Base-by-base conservation (phyloP, 2,329 filamentous ascomycete genomes). In the Ambrosiella xylebori region DNA sequence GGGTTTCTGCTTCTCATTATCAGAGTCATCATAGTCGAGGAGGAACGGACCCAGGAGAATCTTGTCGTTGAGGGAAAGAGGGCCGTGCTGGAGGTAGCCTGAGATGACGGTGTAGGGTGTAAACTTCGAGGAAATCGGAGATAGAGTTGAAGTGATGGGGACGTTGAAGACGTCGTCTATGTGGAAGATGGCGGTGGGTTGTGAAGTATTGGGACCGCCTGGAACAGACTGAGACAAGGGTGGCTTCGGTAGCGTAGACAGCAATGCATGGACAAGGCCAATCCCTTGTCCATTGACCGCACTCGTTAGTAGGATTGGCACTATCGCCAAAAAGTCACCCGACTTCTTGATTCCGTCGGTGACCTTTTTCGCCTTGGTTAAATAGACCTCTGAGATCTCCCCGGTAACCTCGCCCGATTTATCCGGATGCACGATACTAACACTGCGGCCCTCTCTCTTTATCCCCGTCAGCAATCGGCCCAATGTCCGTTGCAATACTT, bases 111-210 rank as follows among this genome's bases (percentile, higher is more conserved):
- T 77, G 7, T 84, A 84, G 17, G 78, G 75, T 40, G 36, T 72
- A 35, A 5, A 11, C 19, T 11, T 15, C 1, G 17, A n/a, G 66
- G 58, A 73, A 8, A 57, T 39, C 11, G 40, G 47, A 36, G 59
- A 54, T 2, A 59, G 61, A 19, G 59, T n/a, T 62, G 81, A 82
- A 1, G 81, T 80, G 0, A 79, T 77, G 1, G 84, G 79, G 12
- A 90, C 78, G 59, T 79, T 86, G 68, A 95, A 97, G 1, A 89
- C 82, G 64, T 96, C 91, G 66, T 97, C 91, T 27, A 97, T 79
- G 65, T 96, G 86, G 65, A 97, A 97, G 1, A 96, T 71, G 39
- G 79, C 79, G 3, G 73, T 72, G 1, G 81, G 79, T 58, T 79
- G 76, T 0, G 80, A 79, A 59, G 81, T 81, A 57, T 81, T 65